Evolutionary conservation across 2,329 filamentous ascomycete species (phyloP).

Genomic region (Sclerotinia subarctica): DNA sequence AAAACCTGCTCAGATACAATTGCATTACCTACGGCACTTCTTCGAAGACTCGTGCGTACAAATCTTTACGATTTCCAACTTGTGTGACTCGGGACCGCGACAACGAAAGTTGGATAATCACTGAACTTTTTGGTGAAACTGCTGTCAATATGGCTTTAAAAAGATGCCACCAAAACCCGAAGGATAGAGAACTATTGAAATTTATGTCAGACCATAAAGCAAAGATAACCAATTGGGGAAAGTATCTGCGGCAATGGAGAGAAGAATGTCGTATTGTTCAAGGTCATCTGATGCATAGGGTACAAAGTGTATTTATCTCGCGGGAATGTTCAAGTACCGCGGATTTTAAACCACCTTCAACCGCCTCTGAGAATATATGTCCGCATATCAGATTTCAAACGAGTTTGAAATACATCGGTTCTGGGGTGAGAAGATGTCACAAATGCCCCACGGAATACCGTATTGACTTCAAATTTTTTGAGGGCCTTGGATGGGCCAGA

Average conservation of each 20-base stretch:
- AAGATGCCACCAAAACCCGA: neutral
- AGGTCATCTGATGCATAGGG: neutral
- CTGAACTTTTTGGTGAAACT: neutral
- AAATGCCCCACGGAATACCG: neutral
- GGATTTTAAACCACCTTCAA: neutral
- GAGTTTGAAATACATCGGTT: neutral
- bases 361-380: neutral
- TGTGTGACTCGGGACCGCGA: neutral
- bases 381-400: neutral
- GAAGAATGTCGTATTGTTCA: neutral
- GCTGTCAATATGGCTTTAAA: neutral
- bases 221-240: neutral
- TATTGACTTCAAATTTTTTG: neutral
- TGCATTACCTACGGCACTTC: neutral
- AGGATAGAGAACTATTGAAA: neutral
- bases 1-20: neutral
- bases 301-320: neutral
- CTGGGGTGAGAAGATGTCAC: neutral
- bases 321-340: neutral
- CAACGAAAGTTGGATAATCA: neutral
- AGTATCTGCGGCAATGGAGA: neutral
- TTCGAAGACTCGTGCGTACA: neutral
- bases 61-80: neutral
- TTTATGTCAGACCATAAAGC: neutral
- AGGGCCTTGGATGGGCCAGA: neutral